Conservation (phyloP, 768 basidiomycete genomes). For the Russula vinacea region DNA sequence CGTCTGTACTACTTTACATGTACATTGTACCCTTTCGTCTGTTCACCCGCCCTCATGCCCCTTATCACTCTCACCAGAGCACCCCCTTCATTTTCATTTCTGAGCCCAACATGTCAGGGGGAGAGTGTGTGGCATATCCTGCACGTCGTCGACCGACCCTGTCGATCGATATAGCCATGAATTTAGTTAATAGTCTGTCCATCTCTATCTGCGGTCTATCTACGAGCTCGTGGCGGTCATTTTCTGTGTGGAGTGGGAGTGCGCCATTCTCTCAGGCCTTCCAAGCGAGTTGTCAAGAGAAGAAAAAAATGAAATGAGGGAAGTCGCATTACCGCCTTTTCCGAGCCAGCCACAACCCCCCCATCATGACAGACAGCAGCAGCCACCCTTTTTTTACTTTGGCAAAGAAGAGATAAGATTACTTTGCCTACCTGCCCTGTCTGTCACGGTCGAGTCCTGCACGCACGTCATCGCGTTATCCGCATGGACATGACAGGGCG, state of each 20-base stretch:
- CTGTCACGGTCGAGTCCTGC: no score
- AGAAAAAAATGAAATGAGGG: background rate
- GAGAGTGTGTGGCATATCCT: background rate
- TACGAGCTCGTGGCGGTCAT: background rate
- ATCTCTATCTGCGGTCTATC: slow-evolving; percentile 22
- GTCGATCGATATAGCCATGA: slow-evolving; percentile 1
- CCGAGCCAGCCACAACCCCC: background rate
- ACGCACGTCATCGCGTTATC: slow-evolving; percentile 4
- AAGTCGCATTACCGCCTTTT: background rate
- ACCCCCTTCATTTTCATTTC: background rate
- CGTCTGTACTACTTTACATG: background rate
- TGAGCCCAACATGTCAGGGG: background rate
- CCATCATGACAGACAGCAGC: background rate
- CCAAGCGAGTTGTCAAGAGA: slow-evolving; percentile 2
- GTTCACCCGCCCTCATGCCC: background rate
- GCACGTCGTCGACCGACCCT: background rate
- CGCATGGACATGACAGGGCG: background rate
- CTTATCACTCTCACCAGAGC: background rate
- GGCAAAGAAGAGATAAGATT: background rate
- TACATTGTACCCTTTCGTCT: background rate
- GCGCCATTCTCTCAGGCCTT: background rate
- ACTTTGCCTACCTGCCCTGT: no score
- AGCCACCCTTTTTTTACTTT: background rate
- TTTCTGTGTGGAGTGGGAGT: background rate
- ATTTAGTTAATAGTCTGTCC: slow-evolving; percentile 15